A percentile compares a stretch with the other conserved stretches of the same genome.
Evolutionary conservation across 2,329 filamentous ascomycete genomes (phyloP).

Genomic region (Cladobotryum protrusum): DNA sequence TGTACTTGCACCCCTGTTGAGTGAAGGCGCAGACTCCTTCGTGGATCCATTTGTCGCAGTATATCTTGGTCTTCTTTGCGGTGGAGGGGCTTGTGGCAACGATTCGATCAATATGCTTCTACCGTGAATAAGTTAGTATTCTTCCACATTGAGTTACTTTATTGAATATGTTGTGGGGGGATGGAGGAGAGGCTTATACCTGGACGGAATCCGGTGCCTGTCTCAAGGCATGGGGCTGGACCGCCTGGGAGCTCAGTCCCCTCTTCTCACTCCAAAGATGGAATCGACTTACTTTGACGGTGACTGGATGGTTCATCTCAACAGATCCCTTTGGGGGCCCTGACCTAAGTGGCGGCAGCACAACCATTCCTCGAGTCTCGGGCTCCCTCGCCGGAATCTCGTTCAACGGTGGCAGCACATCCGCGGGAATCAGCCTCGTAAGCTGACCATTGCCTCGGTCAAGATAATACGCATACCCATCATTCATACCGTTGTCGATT

Average conservation of each 20-base stretch:
- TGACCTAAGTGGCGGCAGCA: conserved; percentile 38
- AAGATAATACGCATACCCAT: conserved; percentile 44
- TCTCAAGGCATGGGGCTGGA: conserved; percentile 12
- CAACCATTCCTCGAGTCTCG: conserved; percentile 37
- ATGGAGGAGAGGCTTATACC: conserved; percentile 20
- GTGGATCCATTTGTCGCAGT: conserved; percentile 86
- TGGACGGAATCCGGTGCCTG: conserved; percentile 26
- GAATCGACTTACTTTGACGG: conserved; percentile 32
- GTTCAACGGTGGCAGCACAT: conserved; percentile 40
- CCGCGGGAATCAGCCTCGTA: conserved; percentile 50
- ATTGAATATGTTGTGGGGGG: background rate
- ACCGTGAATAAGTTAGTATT: background rate
- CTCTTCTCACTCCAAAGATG: conserved; percentile 6
- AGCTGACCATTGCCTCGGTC: conserved; percentile 47
- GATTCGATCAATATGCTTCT: conserved; percentile 31
- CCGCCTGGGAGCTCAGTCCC: conserved; percentile 24
- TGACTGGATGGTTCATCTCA: conserved; percentile 31
- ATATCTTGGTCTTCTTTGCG: conserved; percentile 56
- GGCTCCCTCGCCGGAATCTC: conserved; percentile 38
- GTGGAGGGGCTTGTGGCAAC: conserved; percentile 28
- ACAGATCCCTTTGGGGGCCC: conserved; percentile 32
- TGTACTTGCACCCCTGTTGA: conserved; percentile 81
- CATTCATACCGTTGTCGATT: background rate
- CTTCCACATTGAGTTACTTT: background rate
- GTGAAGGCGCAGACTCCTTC: conserved; percentile 78